phyloP scores from a whole-genome alignment of 2,329 filamentous ascomycete species.

The Cladosporium sp. region DNA sequence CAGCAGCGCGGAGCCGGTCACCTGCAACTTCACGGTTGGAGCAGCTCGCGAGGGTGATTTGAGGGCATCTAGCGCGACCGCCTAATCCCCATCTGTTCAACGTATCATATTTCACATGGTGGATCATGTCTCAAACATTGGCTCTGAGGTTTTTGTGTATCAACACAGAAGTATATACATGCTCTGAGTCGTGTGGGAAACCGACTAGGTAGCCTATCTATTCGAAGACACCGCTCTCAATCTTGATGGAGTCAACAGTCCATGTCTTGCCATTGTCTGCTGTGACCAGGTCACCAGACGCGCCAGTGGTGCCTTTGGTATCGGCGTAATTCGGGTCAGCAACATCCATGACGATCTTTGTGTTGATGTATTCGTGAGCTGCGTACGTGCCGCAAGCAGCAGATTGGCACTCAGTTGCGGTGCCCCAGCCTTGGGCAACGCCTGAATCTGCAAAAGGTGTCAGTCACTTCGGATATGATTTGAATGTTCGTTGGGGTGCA shows the following conservation, averaged over 20 bases:
- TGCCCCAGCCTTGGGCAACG: constrained; percentile 34
- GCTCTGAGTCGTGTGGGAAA: too few relatives aligned
- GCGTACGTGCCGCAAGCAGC: constrained; percentile 39
- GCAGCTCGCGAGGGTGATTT: too few relatives aligned
- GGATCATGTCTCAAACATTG: too few relatives aligned
- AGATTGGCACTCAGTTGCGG: constrained; percentile 39
- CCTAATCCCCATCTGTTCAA: too few relatives aligned
- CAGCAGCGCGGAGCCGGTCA: too few relatives aligned
- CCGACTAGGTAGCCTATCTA: too few relatives aligned
- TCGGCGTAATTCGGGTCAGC: constrained; percentile 38
- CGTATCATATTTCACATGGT: too few relatives aligned
- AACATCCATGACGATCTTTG: constrained; percentile 33
- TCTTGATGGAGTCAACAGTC: constrained; percentile 38
- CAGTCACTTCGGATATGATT: background rate
- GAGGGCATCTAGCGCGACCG: too few relatives aligned
- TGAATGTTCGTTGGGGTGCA: constrained; percentile 32
- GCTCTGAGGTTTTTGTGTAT: too few relatives aligned
- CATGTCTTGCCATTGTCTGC: constrained; percentile 41
- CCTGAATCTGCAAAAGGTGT: constrained; percentile 16
- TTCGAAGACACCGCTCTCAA: constrained; percentile 16
- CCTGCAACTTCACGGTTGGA: too few relatives aligned
- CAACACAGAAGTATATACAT: too few relatives aligned
- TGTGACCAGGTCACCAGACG: constrained; percentile 40
- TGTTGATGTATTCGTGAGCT: constrained; percentile 41
- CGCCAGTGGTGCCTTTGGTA: constrained; percentile 36